phyloP scores from a whole-genome alignment of 2,329 filamentous ascomycete species.

The Exophiala aquamarina region DNA sequence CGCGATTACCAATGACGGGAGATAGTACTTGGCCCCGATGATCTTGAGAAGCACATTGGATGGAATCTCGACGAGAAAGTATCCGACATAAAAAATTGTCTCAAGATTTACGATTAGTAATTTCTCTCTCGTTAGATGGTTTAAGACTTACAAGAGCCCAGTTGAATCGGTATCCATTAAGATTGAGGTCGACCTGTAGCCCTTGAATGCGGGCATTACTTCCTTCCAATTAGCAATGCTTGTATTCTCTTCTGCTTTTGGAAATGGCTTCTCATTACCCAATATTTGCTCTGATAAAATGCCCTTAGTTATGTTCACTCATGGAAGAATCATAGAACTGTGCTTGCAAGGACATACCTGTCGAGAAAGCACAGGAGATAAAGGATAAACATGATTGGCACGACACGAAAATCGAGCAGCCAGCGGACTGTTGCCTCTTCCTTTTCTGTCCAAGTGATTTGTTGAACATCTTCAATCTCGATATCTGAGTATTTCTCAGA shows the following conservation, averaged over 20 bases:
- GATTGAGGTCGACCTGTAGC: constrained; percentile 40
- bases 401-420: constrained; percentile 47
- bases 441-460: background rate
- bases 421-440: constrained; percentile 45
- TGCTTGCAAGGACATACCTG: constrained; percentile 36
- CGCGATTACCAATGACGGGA: too few relatives aligned
- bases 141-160: constrained; percentile 20
- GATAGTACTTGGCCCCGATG: too few relatives aligned
- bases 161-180: constrained; percentile 41
- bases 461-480: too few relatives aligned
- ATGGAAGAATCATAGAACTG: background rate
- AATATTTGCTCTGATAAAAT: too few relatives aligned
- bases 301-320: too few relatives aligned
- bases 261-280: too few relatives aligned
- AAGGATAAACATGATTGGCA: constrained; percentile 46
- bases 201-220: constrained; percentile 46
- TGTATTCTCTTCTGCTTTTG: background rate
- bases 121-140: too few relatives aligned
- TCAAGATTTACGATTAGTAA: too few relatives aligned
- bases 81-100: constrained; percentile 6
- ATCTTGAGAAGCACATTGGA: constrained; percentile 30
- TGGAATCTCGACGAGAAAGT: constrained; percentile 32
- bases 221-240: background rate
- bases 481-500: too few relatives aligned
- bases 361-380: constrained; percentile 46